Conservation (phyloP, 768 basidiomycete species). For the Auricularia sp. region DNA sequence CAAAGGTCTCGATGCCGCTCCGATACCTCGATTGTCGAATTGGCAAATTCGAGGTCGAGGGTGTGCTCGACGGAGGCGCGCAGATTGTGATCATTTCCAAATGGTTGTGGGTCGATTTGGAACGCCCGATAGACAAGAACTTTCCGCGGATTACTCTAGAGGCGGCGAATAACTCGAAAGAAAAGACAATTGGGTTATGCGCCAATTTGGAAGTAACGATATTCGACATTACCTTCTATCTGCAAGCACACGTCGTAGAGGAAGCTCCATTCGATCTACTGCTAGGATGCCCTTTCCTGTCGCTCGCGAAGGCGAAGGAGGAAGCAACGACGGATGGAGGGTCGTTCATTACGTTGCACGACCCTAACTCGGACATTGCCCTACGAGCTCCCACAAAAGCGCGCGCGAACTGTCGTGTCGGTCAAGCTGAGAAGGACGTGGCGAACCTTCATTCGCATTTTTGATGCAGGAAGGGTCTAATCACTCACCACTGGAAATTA, state of each 20-base stretch:
- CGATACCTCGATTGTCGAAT: background rate
- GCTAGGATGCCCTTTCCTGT: constrained; percentile 8
- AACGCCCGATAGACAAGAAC: background rate
- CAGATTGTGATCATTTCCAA: background rate
- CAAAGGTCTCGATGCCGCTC: background rate
- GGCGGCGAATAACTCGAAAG: background rate
- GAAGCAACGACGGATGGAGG: background rate
- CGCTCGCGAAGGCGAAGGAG: background rate
- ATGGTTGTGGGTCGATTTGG: background rate
- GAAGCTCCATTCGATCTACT: constrained; percentile 8
- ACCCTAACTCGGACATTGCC: background rate
- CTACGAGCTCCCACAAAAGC: background rate
- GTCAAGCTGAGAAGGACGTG: background rate
- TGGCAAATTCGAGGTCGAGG: background rate
- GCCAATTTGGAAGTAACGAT: constrained; percentile 3
- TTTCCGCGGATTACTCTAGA: background rate
- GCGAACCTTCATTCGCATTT: background rate
- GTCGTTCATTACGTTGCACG: background rate
- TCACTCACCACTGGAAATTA: background rate
- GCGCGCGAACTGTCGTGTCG: background rate
- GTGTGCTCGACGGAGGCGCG: background rate
- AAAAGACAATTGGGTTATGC: background rate
- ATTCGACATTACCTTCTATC: background rate
- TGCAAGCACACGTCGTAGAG: constrained; percentile 10
- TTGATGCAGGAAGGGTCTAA: background rate